Conservation (phyloP, 1,284 basidiomycete species). For the Microbotryomycetes sp. region DNA sequence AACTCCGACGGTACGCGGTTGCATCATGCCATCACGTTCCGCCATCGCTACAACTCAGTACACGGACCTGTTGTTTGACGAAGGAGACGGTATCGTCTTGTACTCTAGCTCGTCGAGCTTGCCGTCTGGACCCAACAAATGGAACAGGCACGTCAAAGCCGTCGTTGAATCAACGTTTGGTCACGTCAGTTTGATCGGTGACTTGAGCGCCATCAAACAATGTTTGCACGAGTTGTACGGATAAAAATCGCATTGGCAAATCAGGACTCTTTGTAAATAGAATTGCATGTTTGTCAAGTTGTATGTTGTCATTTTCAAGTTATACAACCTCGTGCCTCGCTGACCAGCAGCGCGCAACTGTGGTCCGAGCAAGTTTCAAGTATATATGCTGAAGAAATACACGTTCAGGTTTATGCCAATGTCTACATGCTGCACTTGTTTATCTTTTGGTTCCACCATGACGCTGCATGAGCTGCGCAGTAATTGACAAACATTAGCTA, state of each 20-base stretch:
- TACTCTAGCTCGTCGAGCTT: slow-evolving; percentile 34
- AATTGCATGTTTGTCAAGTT: no score
- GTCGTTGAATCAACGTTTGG: slow-evolving; percentile 34
- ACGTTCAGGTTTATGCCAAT: no score
- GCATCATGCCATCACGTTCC: slow-evolving; percentile 23
- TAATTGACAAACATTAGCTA: background rate
- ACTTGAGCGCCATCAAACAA: slow-evolving; percentile 27
- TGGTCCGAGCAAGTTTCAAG: no score
- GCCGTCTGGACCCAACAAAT: slow-evolving; percentile 29
- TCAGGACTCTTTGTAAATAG: no score
- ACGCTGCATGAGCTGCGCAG: background rate
- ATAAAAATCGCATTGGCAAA: no score
- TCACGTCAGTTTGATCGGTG: slow-evolving; percentile 36
- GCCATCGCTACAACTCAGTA: slow-evolving; percentile 22
- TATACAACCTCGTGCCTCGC: no score
- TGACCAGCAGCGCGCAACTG: no score
- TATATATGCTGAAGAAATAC: no score
- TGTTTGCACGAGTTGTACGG: slow-evolving; percentile 3
- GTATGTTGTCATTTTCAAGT: no score
- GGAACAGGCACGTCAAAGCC: slow-evolving; percentile 30
- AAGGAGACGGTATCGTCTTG: slow-evolving; percentile 39
- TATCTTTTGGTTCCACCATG: slow-evolving; percentile 3
- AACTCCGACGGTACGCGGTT: slow-evolving; percentile 38
- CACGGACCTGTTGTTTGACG: slow-evolving; percentile 26
- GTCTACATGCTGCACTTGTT: no score